Conservation (phyloP, 768 basidiomycete species). For the Serendipita indica region DNA sequence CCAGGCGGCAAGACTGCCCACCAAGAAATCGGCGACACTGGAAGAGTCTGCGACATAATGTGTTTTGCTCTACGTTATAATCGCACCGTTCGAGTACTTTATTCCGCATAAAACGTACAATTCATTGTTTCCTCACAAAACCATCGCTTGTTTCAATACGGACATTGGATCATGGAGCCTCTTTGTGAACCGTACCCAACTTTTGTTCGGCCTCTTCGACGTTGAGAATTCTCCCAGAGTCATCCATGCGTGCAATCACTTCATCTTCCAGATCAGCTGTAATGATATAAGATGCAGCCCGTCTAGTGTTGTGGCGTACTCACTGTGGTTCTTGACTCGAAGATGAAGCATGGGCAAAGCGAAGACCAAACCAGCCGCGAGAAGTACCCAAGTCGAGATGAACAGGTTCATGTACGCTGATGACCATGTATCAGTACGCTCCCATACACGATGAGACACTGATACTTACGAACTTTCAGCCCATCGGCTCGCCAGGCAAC, state of each 20-base stretch:
- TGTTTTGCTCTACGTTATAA: too few species aligned
- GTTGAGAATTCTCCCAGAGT: neutral
- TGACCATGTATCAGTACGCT: neutral
- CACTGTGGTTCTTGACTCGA: conserved; percentile 50
- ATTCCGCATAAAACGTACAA: too few species aligned
- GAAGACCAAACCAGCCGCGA: conserved; percentile 46
- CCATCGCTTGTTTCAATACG: too few species aligned
- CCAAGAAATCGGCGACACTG: too few species aligned
- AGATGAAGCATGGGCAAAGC: conserved; percentile 62
- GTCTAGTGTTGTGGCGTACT: too few species aligned
- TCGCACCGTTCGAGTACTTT: too few species aligned
- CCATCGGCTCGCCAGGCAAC: conserved; percentile 61
- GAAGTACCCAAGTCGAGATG: conserved; percentile 57
- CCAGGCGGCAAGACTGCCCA: too few species aligned
- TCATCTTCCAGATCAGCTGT: conserved; percentile 40
- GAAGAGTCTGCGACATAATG: too few species aligned
- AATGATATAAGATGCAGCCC: too few species aligned
- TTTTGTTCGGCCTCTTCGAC: neutral
- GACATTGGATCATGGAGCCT: too few species aligned
- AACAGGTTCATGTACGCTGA: conserved; percentile 50
- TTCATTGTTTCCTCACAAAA: too few species aligned
- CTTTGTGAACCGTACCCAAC: too few species aligned
- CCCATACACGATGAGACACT: neutral
- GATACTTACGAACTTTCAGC: conserved; percentile 26
- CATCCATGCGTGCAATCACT: conserved; percentile 2